A percentile compares a stretch with the other conserved stretches of the same genome.
These are phyloP conservation scores for Canavalia gladiata DNA, from an alignment of 306 rosid species.

Conservation along the genomic window DNA sequence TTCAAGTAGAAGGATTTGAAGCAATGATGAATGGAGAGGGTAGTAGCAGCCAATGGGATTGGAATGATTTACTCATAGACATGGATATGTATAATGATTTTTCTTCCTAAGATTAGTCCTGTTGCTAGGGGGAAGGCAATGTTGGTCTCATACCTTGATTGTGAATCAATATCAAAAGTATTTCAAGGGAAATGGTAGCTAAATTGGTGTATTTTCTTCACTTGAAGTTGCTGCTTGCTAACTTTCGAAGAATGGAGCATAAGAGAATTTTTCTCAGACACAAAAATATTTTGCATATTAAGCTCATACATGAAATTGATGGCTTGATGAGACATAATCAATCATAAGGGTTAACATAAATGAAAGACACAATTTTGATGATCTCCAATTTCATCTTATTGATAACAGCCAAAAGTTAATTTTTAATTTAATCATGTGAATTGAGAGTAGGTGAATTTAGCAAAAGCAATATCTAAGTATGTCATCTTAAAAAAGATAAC, in stretches of 20 bases:
- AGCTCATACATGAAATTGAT: background rate
- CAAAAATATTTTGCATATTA: too few species aligned
- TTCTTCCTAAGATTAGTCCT: slow-evolving; percentile 34
- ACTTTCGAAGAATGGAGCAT: background rate
- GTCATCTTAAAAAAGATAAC: too few species aligned
- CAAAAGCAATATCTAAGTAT: background rate
- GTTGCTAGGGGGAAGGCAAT: slow-evolving; percentile 14
- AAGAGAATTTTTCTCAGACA: background rate
- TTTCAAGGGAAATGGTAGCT: slow-evolving; percentile 26
- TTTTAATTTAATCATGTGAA: background rate
- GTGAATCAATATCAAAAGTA: slow-evolving; percentile 39
- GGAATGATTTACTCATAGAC: slow-evolving; percentile 67
- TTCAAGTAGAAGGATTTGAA: slow-evolving; percentile 51
- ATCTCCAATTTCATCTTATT: background rate
- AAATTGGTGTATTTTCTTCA: slow-evolving; percentile 19
- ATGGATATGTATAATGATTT: slow-evolving; percentile 57
- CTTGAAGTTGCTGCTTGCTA: background rate
- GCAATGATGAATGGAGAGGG: slow-evolving; percentile 45
- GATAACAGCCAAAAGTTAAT: background rate
- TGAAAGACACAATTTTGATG: background rate
- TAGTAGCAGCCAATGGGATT: slow-evolving; percentile 55
- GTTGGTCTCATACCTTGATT: slow-evolving; percentile 29
- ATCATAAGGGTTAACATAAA: background rate
- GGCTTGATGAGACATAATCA: background rate
- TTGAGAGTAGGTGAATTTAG: background rate